Evolutionary conservation across 2,329 filamentous ascomycete genomes (phyloP).

Genomic region (Clarireedia paspali): DNA sequence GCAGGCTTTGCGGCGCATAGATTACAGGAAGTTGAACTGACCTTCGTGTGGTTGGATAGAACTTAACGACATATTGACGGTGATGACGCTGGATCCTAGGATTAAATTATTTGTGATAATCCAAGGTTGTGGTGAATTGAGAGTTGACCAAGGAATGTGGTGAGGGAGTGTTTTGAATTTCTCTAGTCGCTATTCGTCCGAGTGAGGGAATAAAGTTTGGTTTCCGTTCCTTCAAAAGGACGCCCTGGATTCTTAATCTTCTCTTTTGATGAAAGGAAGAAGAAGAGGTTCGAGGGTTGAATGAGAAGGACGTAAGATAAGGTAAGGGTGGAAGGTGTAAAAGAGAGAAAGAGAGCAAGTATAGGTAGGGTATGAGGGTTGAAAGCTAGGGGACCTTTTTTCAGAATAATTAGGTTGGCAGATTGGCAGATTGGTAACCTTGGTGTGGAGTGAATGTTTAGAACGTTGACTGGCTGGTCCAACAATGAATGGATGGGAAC

Average conservation of each 20-base stretch:
- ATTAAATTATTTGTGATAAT: too few species aligned
- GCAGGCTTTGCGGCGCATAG: conserved; percentile 17
- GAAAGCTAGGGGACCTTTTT: not conserved
- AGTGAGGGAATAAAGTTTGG: too few species aligned
- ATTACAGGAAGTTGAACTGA: conserved; percentile 21
- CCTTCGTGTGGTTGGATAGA: conserved; percentile 25
- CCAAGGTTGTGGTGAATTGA: not conserved
- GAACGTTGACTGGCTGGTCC: not conserved
- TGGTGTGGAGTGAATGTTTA: not conserved
- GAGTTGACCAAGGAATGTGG: not conserved
- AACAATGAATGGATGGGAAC: not conserved
- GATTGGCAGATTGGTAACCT: not conserved
- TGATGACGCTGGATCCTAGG: not conserved
- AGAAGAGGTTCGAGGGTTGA: too few species aligned
- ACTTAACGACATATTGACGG: conserved; percentile 24
- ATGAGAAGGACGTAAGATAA: too few species aligned
- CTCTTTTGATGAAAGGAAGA: too few species aligned
- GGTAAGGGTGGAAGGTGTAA: too few species aligned
- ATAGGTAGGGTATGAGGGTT: not conserved
- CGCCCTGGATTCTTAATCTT: too few species aligned
- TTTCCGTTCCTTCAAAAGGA: too few species aligned
- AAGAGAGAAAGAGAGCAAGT: not conserved
- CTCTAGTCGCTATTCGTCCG: too few species aligned
- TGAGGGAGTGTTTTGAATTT: too few species aligned
- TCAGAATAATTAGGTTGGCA: too few species aligned